A percentile compares a stretch with the other conserved stretches of the same genome.
Evolutionary conservation across 2,329 filamentous ascomycete species (phyloP).

Genomic region (Dactylellina drechsleri): DNA sequence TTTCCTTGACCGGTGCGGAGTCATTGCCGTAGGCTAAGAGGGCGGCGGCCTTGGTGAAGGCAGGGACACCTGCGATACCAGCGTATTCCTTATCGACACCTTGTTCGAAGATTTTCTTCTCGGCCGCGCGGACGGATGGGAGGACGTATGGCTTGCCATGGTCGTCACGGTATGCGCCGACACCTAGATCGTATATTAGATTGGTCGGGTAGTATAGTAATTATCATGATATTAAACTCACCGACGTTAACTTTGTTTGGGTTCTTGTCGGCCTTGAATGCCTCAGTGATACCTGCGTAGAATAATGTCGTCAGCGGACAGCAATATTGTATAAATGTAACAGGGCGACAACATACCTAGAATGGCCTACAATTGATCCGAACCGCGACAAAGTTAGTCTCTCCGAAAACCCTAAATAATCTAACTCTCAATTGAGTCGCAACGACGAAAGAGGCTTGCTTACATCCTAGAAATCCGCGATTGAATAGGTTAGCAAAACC

Average conservation of each 20-base stretch:
- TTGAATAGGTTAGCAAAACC: slow-evolving; percentile 49
- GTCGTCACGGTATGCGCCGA: slow-evolving; percentile 95
- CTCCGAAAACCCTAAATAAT: neutral
- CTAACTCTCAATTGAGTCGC: slow-evolving; percentile 28
- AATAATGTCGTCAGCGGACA: slow-evolving; percentile 23
- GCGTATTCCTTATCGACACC: slow-evolving; percentile 97
- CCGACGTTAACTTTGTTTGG: slow-evolving; percentile 91
- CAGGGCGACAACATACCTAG: slow-evolving; percentile 61
- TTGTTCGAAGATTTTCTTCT: slow-evolving; percentile 86
- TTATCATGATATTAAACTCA: slow-evolving; percentile 60
- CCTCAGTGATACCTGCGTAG: slow-evolving; percentile 61
- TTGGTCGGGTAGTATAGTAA: too few species aligned
- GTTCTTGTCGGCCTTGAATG: slow-evolving; percentile 80
- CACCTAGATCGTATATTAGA: slow-evolving; percentile 63
- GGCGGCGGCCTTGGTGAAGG: slow-evolving; percentile 88
- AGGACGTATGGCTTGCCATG: slow-evolving; percentile 97
- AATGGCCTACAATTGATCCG: slow-evolving; percentile 60
- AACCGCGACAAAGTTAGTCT: slow-evolving; percentile 33
- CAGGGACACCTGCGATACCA: slow-evolving; percentile 86
- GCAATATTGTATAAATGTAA: slow-evolving; percentile 4
- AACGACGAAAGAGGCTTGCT: slow-evolving; percentile 56
- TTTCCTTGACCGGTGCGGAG: slow-evolving; percentile 84
- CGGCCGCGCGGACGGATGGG: slow-evolving; percentile 80
- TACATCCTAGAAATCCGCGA: slow-evolving; percentile 61
- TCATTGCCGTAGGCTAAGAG: slow-evolving; percentile 82